Evolutionary conservation across 1,284 basidiomycete species (phyloP).

Genomic region (Lentinus polychrous): DNA sequence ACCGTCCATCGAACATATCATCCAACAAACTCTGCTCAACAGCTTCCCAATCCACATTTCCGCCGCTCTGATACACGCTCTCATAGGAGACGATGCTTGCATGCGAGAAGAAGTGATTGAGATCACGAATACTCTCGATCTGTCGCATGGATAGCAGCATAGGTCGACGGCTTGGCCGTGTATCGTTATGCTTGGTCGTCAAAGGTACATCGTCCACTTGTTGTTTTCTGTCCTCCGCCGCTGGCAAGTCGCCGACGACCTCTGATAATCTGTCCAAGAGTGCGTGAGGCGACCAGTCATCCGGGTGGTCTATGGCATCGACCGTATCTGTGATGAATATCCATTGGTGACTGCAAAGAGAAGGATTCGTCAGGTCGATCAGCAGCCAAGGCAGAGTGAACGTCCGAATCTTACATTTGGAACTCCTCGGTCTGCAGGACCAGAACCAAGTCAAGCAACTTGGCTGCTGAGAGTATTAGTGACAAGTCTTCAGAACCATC

Average conservation of each 20-base stretch:
- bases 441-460: slow-evolving; percentile 88
- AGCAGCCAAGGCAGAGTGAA: background rate
- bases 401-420: slow-evolving; percentile 67
- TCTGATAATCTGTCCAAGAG: slow-evolving; percentile 91
- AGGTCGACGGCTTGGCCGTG: slow-evolving; percentile 59
- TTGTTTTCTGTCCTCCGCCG: slow-evolving; percentile 21
- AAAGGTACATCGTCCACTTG: slow-evolving; percentile 11
- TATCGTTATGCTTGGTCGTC: slow-evolving; percentile 15
- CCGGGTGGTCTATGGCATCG: slow-evolving; percentile 86
- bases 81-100: slow-evolving; percentile 88
- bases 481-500: slow-evolving; percentile 82
- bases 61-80: slow-evolving; percentile 75
- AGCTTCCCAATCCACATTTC: slow-evolving; percentile 80
- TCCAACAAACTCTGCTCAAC: slow-evolving; percentile 75
- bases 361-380: slow-evolving; percentile 1
- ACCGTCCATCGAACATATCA: slow-evolving; percentile 83
- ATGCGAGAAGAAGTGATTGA: slow-evolving; percentile 82
- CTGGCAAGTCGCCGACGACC: slow-evolving; percentile 60
- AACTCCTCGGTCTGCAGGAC: slow-evolving; percentile 96
- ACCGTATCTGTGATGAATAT: slow-evolving; percentile 97
- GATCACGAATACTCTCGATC: slow-evolving; percentile 76
- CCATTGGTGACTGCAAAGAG: slow-evolving; percentile 83
- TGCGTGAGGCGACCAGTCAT: slow-evolving; percentile 78
- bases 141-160: slow-evolving; percentile 61
- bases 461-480: slow-evolving; percentile 83